These are phyloP conservation scores for Orbilia quercus DNA, from an alignment of 2,329 filamentous ascomycete genomes.

Conservation along the genomic window DNA sequence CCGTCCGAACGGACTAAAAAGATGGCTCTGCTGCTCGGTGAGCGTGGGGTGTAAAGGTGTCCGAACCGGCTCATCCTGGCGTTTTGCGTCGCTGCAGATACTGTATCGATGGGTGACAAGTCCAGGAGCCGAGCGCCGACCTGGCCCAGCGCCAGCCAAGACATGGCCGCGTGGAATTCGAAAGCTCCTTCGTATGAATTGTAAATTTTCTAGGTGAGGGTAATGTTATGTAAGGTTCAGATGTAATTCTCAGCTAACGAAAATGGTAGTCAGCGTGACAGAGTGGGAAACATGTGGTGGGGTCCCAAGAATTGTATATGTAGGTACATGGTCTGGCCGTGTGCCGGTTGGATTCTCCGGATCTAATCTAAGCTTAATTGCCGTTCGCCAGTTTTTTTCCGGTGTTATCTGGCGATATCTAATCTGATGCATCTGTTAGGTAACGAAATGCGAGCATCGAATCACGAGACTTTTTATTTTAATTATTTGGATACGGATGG, in stretches of 20 bases:
- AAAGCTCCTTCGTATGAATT: constrained; percentile 4
- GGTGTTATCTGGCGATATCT: constrained; percentile 44
- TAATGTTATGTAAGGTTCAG: not conserved
- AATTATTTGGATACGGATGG: no score
- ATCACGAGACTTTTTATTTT: no score
- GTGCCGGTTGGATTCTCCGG: constrained; percentile 16
- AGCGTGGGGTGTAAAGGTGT: constrained; percentile 14
- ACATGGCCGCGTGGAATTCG: constrained; percentile 39
- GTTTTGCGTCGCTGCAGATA: no score
- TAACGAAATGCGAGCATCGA: no score
- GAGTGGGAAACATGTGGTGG: constrained; percentile 28
- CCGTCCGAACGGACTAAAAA: constrained; percentile 20
- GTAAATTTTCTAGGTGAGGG: no score
- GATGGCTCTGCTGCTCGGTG: constrained; percentile 7
- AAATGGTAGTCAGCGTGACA: constrained; percentile 10
- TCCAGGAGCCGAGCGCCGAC: constrained; percentile 44
- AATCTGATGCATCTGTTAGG: constrained; percentile 54
- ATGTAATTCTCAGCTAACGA: not conserved
- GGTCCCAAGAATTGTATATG: constrained; percentile 15
- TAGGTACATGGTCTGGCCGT: not conserved
- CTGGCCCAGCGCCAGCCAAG: constrained; percentile 19
- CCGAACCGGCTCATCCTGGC: constrained; percentile 38
- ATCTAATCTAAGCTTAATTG: constrained; percentile 56
- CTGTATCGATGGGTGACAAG: no score
- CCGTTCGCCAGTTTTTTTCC: constrained; percentile 9